A percentile compares a stretch with the other conserved stretches of the same genome.
Conservation (phyloP, 768 basidiomycete species). For the Russula foetens region DNA sequence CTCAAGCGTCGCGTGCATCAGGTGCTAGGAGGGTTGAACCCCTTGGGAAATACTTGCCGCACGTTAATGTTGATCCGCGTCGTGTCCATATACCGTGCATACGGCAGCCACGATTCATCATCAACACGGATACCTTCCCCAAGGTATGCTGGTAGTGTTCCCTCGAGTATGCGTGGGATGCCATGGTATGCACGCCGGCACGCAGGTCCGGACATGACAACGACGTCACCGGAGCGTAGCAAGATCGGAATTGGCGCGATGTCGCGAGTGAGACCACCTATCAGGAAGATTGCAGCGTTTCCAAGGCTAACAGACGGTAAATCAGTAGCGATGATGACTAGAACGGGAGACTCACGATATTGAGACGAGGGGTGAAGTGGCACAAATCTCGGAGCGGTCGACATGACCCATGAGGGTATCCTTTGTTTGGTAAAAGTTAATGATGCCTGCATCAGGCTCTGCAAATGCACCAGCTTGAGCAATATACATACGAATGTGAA, state of each 20-base stretch:
- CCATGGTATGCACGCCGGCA: conserved; percentile 91
- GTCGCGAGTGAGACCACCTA: conserved; percentile 77
- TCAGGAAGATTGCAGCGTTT: conserved; percentile 81
- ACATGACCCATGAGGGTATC: conserved; percentile 97
- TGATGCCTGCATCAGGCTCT: conserved; percentile 96
- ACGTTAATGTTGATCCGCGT: conserved; percentile 89
- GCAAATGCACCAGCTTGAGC: conserved; percentile 1
- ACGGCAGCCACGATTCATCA: conserved; percentile 48
- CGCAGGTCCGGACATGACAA: conserved; percentile 86
- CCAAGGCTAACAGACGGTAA: conserved; percentile 53
- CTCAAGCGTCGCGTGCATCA: too few species aligned
- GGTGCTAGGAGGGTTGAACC: conserved; percentile 37
- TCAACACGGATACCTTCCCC: conserved; percentile 4
- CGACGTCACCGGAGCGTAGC: conserved; percentile 82
- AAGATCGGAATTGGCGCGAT: conserved; percentile 71
- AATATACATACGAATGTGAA: not conserved
- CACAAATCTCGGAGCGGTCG: conserved; percentile 93
- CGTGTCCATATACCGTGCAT: conserved; percentile 53
- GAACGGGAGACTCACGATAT: conserved; percentile 61
- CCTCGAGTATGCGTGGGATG: conserved; percentile 81
- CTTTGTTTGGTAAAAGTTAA: conserved; percentile 90
- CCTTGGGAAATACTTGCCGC: conserved; percentile 78
- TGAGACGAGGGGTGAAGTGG: conserved; percentile 86
- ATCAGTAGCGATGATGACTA: not conserved
- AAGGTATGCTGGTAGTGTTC: conserved; percentile 63